Evolutionary conservation across 2,329 filamentous ascomycete genomes (phyloP), one percentile per base, ranked within the genome.

Genomic region (Epichloe hybrida): DNA sequence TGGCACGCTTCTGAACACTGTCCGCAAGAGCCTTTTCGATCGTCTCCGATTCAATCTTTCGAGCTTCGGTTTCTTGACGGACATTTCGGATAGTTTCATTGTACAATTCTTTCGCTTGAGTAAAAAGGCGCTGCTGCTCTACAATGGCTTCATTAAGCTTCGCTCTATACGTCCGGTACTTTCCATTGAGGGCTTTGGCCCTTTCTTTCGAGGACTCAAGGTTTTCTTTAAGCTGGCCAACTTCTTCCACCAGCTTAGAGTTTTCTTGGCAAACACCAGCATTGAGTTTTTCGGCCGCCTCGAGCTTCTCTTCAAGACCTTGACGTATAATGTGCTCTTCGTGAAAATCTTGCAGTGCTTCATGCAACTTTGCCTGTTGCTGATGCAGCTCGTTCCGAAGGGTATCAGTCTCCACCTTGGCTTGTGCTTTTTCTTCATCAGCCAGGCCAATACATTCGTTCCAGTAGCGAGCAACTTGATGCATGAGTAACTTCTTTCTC

Each of bases 51-150:
- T 62, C 55, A 34, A 56, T 27, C 12, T 54, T 54, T 3, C 62
- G 59, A 11, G 54, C 53, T 2, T 57, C 49, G 31, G 62, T 61
- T 21, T 70, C 64, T 9, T 61, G 55, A 17, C 59, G 62, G 5
- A 74, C 51, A 27, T 70, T 57, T 1, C 61, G 53, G 11, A 68
- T 62, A 0, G 64, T 57, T 2, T 66, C 53, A 15, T 69, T 53
- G 48, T 66, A 69, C 41, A 61, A 61, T 2, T 61, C 49, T 41
- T 61, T 65, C 8, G 65, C 62, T 39, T 62, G 60, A 3, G 53
- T 57, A 54, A 66, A 74, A 1, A 76, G 61, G 5, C 58, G 57
- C 51, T 76, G 71, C 31, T 77, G 74, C 52, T 77, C 73, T 2
- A 56, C 53, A 8, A 72, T 69, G 1, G 70, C 69, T 46, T 69